These are phyloP conservation scores for Leishmania gerbilli DNA, from an alignment of 208 protist species.

Conservation along the genomic window DNA sequence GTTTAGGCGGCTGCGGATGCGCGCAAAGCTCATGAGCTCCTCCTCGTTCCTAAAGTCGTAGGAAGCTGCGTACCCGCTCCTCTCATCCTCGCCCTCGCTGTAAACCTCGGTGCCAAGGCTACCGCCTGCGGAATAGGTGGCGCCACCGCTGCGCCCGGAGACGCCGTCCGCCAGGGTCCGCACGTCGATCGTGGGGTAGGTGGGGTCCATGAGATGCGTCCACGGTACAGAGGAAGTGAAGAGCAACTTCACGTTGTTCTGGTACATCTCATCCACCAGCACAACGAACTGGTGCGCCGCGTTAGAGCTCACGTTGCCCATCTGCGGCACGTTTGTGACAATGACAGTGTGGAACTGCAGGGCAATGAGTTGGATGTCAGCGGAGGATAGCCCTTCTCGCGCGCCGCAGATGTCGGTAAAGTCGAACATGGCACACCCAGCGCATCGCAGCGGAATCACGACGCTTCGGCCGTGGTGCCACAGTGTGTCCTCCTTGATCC, in stretches of 20 bases:
- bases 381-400: constrained; percentile 44
- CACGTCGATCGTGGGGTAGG: constrained; percentile 7
- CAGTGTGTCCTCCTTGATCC: constrained; percentile 51
- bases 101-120: constrained; percentile 27
- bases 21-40: constrained; percentile 75
- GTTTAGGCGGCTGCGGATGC: constrained; percentile 72
- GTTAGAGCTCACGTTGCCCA: constrained; percentile 63
- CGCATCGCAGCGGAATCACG: constrained; percentile 64
- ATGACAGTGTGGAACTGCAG: constrained; percentile 78
- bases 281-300: constrained; percentile 84
- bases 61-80: constrained; percentile 58
- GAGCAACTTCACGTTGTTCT: constrained; percentile 88
- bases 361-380: constrained; percentile 80
- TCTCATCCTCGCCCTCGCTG: constrained; percentile 83
- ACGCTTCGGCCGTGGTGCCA: constrained; percentile 74
- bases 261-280: constrained; percentile 89
- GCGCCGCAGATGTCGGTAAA: constrained; percentile 78
- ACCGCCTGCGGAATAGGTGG: background rate
- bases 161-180: constrained; percentile 5
- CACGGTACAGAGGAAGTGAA: constrained; percentile 80
- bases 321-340: constrained; percentile 78
- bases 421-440: constrained; percentile 79
- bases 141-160: background rate
- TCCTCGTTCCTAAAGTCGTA: constrained; percentile 79
- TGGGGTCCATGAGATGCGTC: constrained; percentile 50